Evolutionary conservation across 2,329 filamentous ascomycete genomes (phyloP), one percentile per base, ranked within the genome.

Genomic region (Hansfordia pulvinata): DNA sequence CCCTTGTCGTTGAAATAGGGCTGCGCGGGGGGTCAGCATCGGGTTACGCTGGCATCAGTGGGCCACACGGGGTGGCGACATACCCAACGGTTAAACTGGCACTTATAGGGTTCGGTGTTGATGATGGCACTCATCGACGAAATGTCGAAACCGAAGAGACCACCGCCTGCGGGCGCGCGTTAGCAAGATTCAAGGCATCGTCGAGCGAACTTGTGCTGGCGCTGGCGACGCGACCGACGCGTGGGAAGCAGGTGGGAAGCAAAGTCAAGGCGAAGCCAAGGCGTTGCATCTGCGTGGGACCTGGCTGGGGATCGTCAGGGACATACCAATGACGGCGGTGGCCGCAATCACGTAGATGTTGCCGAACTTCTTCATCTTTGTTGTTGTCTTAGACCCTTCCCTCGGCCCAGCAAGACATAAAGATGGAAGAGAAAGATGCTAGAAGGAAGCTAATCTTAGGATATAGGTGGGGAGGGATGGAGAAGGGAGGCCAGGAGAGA

Each of bases 41-140:
- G 12, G 12, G 8, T 21, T 8, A 10, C 5, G 19, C 5, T 14
- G 11, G 7, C 16, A 14, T 10, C n/a, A 8, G 13, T 13, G 10
- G 5, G 21, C 12, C 5, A 11, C 6, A 9, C 9, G 12, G 4
- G 13, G 4, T 7, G 7, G 10, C 6, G 10, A 36, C 41, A 32
- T 17, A 43, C 41, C 17, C 43, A 41, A 20, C 53, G 44, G 36
- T 60, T 58, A 39, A 57, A 60, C 32, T 55, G 49, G 39, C 55
- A 58, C 16, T 47, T 44, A 35, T 60, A 60, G 2, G 52, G 49
- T 19, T 50, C 44, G 5, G 53, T 56, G 10, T 49, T 47, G 38
- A 60, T 54, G 23, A 58, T 53, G 30, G 56, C 55, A 22, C 51
- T 56, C 54, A 59, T 53, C 17, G 55, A 59, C n/a, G 52, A 53